Percentiles rank a stretch among this genome's conserved stretches.
phyloP scores from a whole-genome alignment of 768 basidiomycete species.

The Chalciporus piperatus region DNA sequence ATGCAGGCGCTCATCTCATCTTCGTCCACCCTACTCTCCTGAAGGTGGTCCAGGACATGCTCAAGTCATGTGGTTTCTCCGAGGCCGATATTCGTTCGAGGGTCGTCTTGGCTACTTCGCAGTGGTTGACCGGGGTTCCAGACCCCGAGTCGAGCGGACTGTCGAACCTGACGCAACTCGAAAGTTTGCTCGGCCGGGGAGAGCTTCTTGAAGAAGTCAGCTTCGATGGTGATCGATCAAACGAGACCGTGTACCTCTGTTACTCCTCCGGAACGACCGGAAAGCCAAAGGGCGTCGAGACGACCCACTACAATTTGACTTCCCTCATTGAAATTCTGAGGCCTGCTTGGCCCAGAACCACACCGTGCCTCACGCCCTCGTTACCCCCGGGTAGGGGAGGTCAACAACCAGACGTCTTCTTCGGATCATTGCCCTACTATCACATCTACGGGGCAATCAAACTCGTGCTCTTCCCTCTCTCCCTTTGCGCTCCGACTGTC shows the following conservation, averaged over 20 bases:
- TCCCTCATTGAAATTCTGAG: constrained; percentile 52
- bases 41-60: constrained; percentile 52
- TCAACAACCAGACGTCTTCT: constrained; percentile 41
- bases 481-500: constrained; percentile 47
- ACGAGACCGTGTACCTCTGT: constrained; percentile 64
- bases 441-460: constrained; percentile 60
- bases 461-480: constrained; percentile 58
- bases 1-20: constrained; percentile 62
- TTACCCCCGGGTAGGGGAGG: background rate
- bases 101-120: constrained; percentile 53
- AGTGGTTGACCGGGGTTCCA: constrained; percentile 41
- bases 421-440: constrained; percentile 64
- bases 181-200: constrained; percentile 52
- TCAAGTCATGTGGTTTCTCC: constrained; percentile 47
- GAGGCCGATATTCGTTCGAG: constrained; percentile 47
- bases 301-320: constrained; percentile 67
- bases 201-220: constrained; percentile 49
- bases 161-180: constrained; percentile 37
- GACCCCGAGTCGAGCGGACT: constrained; percentile 33
- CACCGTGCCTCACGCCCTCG: constrained; percentile 23
- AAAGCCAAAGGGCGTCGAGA: constrained; percentile 71
- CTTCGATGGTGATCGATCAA: constrained; percentile 48
- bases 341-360: constrained; percentile 41
- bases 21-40: constrained; percentile 65
- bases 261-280: constrained; percentile 74